Evolutionary conservation across 257 asterid species (phyloP), one percentile per base, ranked within the genome.

Genomic region (Echium plantagineum): DNA sequence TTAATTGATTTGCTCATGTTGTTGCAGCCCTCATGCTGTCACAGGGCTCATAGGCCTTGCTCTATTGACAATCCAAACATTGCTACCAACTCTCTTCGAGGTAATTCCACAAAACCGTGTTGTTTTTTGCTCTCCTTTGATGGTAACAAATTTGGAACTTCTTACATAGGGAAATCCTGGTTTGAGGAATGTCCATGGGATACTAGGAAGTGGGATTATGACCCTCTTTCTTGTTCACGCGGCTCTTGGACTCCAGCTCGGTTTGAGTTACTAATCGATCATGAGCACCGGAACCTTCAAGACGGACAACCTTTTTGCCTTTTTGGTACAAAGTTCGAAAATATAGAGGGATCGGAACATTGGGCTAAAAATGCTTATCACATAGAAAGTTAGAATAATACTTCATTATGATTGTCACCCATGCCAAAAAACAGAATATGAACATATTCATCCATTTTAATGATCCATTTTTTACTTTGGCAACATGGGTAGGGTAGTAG

Each of bases 141-240:
- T 42, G 17, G 1, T 42, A 42, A 42, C 49, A 10, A 35, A 52
- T 47, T 30, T 51, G 32, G 19, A 48, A 42, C 49, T 49, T 66
- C 52, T 12, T 28, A 21, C 63, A 15, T 60, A 90, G 98, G 96
- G 94, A 26, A 90, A 85, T 60, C 80, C 93, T 0, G 91, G 85
- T 62, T 66, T 87, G 76, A 86, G 95, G 24, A 81, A 77, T 63
- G 75, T 74, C 24, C 98, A 90, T 72, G 96, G 90, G 63, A 80
- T 87, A 54, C 70, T 90, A 76, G 98, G 98, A 51, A 87, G 96
- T 71, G 89, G 95, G 63, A 90, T 90, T 55, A 83, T 90, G 96
- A 87, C 96, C 0, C 58, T 90, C 77, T 90, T 90, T 73, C 77
- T 90, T 7, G 87, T 90, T 48, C 98, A 90, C 67, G 88, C 87